A percentile compares a stretch with the other conserved stretches of the same genome.
phyloP scores from a whole-genome alignment of 2,329 filamentous ascomycete genomes.

The Fusarium incarnatum region DNA sequence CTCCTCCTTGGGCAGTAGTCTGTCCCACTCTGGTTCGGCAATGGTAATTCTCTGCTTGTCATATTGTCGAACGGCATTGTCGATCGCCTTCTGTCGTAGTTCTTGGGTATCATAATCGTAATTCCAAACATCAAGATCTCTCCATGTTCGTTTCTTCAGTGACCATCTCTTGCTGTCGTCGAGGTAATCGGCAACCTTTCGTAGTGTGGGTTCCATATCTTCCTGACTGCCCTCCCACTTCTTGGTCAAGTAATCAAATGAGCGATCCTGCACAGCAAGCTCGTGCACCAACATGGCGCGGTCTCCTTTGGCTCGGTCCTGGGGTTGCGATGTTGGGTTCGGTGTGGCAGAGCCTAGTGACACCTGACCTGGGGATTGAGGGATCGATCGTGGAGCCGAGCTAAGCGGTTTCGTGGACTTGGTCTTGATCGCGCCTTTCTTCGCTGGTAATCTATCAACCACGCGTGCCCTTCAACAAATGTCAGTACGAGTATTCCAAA shows the following conservation, averaged over 20 bases:
- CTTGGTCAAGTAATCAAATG: conserved; percentile 60
- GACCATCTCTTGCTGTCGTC: conserved; percentile 63
- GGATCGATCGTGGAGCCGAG: conserved; percentile 56
- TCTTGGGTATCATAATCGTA: conserved; percentile 67
- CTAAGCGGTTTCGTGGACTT: conserved; percentile 59
- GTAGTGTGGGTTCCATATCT: conserved; percentile 66
- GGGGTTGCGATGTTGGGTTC: conserved; percentile 61
- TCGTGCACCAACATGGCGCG: conserved; percentile 69
- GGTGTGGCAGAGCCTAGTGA: conserved; percentile 66
- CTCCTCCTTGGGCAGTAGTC: conserved; percentile 67
- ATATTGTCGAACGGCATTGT: conserved; percentile 70
- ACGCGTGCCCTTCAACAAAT: conserved; percentile 49
- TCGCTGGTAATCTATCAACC: conserved; percentile 51
- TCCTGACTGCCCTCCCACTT: conserved; percentile 64
- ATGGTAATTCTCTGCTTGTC: conserved; percentile 69
- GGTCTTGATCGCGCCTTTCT: conserved; percentile 51
- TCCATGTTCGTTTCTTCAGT: conserved; percentile 69
- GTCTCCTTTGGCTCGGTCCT: conserved; percentile 66
- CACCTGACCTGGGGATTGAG: conserved; percentile 67
- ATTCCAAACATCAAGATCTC: conserved; percentile 73
- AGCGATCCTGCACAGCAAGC: conserved; percentile 65
- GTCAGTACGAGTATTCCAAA: conserved; percentile 45
- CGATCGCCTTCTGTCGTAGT: conserved; percentile 69
- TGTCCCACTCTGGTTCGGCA: conserved; percentile 70
- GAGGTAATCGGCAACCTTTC: conserved; percentile 69